These are phyloP conservation scores for Cymbopogon citratus DNA, from an alignment of 176 grass and related monocot genomes.

Conservation along the genomic window DNA sequence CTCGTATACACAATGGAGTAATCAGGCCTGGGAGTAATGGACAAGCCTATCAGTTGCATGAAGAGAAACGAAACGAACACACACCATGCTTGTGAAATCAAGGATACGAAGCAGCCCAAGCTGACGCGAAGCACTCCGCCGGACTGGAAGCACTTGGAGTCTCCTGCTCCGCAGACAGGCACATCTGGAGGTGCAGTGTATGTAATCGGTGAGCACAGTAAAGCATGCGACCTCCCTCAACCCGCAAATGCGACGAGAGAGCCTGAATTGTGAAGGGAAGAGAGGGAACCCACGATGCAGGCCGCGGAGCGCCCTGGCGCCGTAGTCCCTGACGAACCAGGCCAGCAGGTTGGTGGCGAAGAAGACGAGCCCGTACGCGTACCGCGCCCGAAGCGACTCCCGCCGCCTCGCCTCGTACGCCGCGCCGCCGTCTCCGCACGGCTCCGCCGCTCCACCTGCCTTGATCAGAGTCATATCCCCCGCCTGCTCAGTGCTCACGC, in stretches of 20 bases:
- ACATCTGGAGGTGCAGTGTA: constrained; percentile 48
- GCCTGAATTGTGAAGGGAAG: not conserved
- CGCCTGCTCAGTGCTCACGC: not conserved
- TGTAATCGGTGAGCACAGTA: not conserved
- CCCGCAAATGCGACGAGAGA: no score
- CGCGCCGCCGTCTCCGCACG: not conserved
- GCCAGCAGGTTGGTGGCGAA: constrained; percentile 83
- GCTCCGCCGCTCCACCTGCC: not conserved
- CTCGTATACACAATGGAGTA: not conserved
- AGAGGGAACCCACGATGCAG: constrained; percentile 50
- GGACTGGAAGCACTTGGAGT: constrained; percentile 61
- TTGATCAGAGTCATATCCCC: not conserved
- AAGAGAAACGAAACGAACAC: no score
- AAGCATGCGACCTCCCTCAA: not conserved
- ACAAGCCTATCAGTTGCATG: no score
- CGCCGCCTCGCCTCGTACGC: constrained; percentile 27
- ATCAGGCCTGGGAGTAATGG: no score
- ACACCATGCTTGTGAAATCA: not conserved
- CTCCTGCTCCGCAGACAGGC: constrained; percentile 55
- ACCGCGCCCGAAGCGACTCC: constrained; percentile 66
- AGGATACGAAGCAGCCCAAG: constrained; percentile 92
- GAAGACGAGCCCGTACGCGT: constrained; percentile 79
- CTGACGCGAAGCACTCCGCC: constrained; percentile 79
- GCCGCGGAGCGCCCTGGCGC: constrained; percentile 52
- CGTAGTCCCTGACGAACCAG: constrained; percentile 95